phyloP scores from a whole-genome alignment of 2,329 filamentous ascomycete genomes.

The Cladosporium sp. region DNA sequence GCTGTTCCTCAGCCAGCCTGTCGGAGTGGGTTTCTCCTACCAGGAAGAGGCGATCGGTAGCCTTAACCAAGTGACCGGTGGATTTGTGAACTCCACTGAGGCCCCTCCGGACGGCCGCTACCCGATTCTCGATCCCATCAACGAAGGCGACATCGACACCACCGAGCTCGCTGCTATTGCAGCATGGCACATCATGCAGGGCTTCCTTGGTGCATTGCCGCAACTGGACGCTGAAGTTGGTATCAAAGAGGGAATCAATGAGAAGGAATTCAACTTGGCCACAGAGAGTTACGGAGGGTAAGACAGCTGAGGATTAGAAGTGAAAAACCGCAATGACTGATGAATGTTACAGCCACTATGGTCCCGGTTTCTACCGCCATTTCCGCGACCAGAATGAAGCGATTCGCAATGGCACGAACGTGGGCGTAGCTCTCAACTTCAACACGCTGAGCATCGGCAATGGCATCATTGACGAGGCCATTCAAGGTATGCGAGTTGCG shows the following conservation, averaged over 20 bases:
- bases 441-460: slow-evolving; percentile 53
- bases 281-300: slow-evolving; percentile 66
- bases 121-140: slow-evolving; percentile 46
- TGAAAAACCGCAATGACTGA: background rate
- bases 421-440: slow-evolving; percentile 42
- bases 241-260: slow-evolving; percentile 26
- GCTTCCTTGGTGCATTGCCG: slow-evolving; percentile 48
- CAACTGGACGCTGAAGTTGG: slow-evolving; percentile 45
- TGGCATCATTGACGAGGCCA: slow-evolving; percentile 51
- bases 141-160: slow-evolving; percentile 43
- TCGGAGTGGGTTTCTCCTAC: slow-evolving; percentile 57
- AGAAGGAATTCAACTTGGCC: slow-evolving; percentile 54
- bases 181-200: slow-evolving; percentile 50
- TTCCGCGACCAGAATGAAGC: slow-evolving; percentile 55
- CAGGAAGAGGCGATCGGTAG: slow-evolving; percentile 37
- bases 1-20: slow-evolving; percentile 59
- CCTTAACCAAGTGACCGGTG: slow-evolving; percentile 41
- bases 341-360: slow-evolving; percentile 29
- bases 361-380: slow-evolving; percentile 52
- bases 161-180: slow-evolving; percentile 54
- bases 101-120: slow-evolving; percentile 41
- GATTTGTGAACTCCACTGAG: slow-evolving; percentile 41
- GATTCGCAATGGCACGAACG: slow-evolving; percentile 46
- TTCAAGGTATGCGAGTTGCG: slow-evolving; percentile 42
- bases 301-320: slow-evolving; percentile 32